Conservation (phyloP, 2,329 filamentous ascomycete genomes). For the Pezicula carpinea region DNA sequence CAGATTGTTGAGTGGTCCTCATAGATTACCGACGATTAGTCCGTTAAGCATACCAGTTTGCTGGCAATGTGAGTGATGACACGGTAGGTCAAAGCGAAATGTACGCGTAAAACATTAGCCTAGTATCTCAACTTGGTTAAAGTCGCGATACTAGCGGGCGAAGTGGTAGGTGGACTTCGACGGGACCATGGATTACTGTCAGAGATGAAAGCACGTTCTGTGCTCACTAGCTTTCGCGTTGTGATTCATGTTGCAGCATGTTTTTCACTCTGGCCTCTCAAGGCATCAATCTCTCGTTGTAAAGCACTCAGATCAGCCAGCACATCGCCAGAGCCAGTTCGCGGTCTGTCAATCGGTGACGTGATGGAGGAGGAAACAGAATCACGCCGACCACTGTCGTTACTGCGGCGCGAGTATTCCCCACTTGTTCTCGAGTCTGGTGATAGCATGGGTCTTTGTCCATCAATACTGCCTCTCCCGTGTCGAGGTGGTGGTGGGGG, state of each 20-base stretch:
- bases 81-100: no score
- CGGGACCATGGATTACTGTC: no score
- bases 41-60: no score
- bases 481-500: conserved; percentile 36
- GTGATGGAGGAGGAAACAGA: conserved; percentile 17
- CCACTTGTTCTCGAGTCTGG: conserved; percentile 16
- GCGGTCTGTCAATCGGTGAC: conserved; percentile 20
- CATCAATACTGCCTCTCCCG: conserved; percentile 26
- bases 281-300: conserved; percentile 70
- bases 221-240: not conserved
- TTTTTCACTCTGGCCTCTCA: conserved; percentile 41
- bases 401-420: conserved; percentile 18
- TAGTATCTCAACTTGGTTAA: no score
- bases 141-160: no score
- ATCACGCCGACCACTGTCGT: conserved; percentile 18
- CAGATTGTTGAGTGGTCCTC: no score
- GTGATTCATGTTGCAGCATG: conserved; percentile 15
- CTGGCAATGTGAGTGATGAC: no score
- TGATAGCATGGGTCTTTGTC: conserved; percentile 16
- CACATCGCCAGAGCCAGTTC: conserved; percentile 50
- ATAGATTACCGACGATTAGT: no score
- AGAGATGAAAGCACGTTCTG: not conserved
- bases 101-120: no score
- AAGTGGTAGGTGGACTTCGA: no score
- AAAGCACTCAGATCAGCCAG: conserved; percentile 67